These are phyloP conservation scores for Ensete glaucum DNA, from an alignment of 176 grass and related monocot genomes.

Conservation along the genomic window DNA sequence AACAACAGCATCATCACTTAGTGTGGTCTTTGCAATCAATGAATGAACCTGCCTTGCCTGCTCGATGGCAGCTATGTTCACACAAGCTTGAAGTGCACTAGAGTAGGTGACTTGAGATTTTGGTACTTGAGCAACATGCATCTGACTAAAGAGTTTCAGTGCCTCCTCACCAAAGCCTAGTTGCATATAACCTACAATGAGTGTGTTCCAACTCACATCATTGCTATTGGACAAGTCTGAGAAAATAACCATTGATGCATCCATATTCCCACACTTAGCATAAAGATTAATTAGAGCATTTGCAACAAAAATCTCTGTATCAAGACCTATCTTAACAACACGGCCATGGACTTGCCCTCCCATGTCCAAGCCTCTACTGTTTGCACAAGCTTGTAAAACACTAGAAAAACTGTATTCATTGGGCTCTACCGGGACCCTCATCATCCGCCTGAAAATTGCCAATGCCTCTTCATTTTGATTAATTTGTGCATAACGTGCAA, in stretches of 20 bases:
- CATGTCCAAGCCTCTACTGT: slow-evolving; percentile 8
- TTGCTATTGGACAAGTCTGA: slow-evolving; percentile 31
- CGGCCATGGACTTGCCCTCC: slow-evolving; percentile 23
- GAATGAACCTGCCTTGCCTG: slow-evolving; percentile 51
- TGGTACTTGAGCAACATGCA: slow-evolving; percentile 27
- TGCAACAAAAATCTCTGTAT: slow-evolving; percentile 53
- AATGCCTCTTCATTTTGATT: slow-evolving; percentile 50
- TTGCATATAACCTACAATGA: slow-evolving; percentile 53
- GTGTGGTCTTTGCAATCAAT: slow-evolving; percentile 55
- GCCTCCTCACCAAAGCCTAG: slow-evolving; percentile 32
- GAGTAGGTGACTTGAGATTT: slow-evolving; percentile 69
- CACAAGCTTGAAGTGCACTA: slow-evolving; percentile 58
- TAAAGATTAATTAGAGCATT: slow-evolving; percentile 73
- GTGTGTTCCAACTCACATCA: slow-evolving; percentile 72
- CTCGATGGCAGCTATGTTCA: slow-evolving; percentile 39
- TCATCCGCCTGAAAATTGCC: slow-evolving; percentile 35
- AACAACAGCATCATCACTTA: slow-evolving; percentile 40
- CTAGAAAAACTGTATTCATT: slow-evolving; percentile 44
- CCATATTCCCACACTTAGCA: slow-evolving; percentile 57
- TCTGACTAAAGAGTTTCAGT: slow-evolving; percentile 42
- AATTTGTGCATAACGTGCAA: slow-evolving; percentile 37
- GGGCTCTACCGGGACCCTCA: slow-evolving; percentile 36
- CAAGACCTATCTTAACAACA: slow-evolving; percentile 44
- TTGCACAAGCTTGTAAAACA: slow-evolving; percentile 35
- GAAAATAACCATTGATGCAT: slow-evolving; percentile 29